A percentile compares a stretch with the other conserved stretches of the same genome.
Evolutionary conservation across 2,329 filamentous ascomycete species (phyloP).

Genomic region (Colletotrichum sojae): DNA sequence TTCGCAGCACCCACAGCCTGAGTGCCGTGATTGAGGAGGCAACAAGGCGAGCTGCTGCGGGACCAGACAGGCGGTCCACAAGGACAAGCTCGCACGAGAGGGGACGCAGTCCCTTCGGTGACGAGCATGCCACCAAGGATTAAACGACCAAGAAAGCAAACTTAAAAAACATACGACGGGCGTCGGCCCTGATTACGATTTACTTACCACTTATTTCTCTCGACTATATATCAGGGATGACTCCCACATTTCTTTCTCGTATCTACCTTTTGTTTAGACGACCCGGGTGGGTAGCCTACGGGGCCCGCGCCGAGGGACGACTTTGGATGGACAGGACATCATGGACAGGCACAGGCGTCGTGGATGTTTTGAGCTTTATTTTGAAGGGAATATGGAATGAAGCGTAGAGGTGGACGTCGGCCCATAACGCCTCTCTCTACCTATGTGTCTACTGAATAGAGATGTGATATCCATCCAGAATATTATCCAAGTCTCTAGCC

Average conservation of each 20-base stretch:
- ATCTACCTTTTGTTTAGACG: conserved; percentile 38
- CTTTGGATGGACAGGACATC: conserved; percentile 39
- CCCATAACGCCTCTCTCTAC: conserved; percentile 28
- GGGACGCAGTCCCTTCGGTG: conserved; percentile 67
- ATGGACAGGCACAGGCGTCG: conserved; percentile 36
- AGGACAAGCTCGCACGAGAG: conserved; percentile 47
- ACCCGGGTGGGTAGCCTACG: conserved; percentile 39
- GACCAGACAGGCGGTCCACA: conserved; percentile 47
- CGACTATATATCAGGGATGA: conserved; percentile 41
- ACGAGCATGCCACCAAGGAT: conserved; percentile 70
- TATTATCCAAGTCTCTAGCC: not conserved
- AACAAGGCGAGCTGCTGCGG: conserved; percentile 54
- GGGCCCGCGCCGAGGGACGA: conserved; percentile 39
- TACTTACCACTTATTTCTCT: conserved; percentile 32
- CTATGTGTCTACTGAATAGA: conserved; percentile 36
- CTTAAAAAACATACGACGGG: conserved; percentile 25
- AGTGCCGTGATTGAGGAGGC: conserved; percentile 71
- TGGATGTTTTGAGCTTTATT: conserved; percentile 36
- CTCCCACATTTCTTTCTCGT: conserved; percentile 39
- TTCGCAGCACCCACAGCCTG: conserved; percentile 62
- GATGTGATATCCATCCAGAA: conserved; percentile 24
- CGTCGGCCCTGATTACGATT: conserved; percentile 34
- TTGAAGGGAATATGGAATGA: conserved; percentile 38
- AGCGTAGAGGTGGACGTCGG: conserved; percentile 27
- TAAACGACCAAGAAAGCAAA: conserved; percentile 43